These are phyloP conservation scores for Colletotrichum kahawae DNA, from an alignment of 2,329 filamentous ascomycete species.

Conservation along the genomic window DNA sequence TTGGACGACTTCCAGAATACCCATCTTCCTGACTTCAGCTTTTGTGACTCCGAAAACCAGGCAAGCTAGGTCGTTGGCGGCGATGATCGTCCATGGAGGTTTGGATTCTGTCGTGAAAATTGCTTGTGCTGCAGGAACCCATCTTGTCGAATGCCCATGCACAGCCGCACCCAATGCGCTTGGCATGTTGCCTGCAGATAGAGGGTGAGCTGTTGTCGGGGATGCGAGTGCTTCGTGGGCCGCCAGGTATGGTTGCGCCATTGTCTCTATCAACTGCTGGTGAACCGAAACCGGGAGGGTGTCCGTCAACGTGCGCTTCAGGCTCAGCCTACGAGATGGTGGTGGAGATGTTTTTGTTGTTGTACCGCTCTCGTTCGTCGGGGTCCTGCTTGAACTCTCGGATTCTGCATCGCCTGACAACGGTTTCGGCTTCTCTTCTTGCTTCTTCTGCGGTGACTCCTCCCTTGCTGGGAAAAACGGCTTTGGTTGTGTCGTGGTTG, in stretches of 20 bases:
- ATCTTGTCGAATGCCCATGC: conserved; percentile 90
- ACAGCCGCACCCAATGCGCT: conserved; percentile 61
- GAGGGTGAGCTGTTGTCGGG: conserved; percentile 46
- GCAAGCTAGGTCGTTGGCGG: conserved; percentile 95
- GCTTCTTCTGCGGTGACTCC: not conserved
- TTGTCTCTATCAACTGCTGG: conserved; percentile 81
- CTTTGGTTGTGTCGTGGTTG: conserved; percentile 26
- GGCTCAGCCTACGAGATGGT: conserved; percentile 63
- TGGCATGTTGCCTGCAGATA: conserved; percentile 47
- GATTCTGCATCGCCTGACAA: conserved; percentile 38
- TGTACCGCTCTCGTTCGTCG: conserved; percentile 61
- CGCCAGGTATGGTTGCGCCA: conserved; percentile 80
- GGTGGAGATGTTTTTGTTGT: conserved; percentile 60
- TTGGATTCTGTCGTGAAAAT: conserved; percentile 96
- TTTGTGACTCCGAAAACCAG: conserved; percentile 99
- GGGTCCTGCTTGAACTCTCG: conserved; percentile 56
- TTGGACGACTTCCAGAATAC: conserved; percentile 93
- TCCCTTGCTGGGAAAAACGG: not conserved
- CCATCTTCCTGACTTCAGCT: conserved; percentile 91
- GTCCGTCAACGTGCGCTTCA: conserved; percentile 91
- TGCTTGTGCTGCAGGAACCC: conserved; percentile 89
- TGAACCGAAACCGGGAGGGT: conserved; percentile 76
- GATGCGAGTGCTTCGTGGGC: conserved; percentile 51
- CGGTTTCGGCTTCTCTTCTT: conserved; percentile 19
- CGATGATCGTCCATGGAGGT: conserved; percentile 92